phyloP scores from a whole-genome alignment of 2,329 filamentous ascomycete species.

The Trichoderma guizhouense region DNA sequence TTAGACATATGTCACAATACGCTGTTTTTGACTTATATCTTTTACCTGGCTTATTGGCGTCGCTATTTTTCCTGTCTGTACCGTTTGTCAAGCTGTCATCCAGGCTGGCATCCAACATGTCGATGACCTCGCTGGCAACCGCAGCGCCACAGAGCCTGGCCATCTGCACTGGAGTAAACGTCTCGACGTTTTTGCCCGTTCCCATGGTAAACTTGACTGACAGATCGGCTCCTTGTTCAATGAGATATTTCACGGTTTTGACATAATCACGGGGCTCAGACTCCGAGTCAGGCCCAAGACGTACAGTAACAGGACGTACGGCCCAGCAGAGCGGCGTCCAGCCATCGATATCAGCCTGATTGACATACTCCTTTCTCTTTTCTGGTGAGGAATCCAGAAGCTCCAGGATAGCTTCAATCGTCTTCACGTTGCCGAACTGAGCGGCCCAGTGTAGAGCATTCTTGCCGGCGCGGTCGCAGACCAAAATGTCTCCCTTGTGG shows the following conservation, averaged over 20 bases:
- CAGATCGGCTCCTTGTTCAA: neutral
- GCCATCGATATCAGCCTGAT: neutral
- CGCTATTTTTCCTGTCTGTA: neutral
- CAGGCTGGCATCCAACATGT: neutral
- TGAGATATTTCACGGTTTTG: neutral
- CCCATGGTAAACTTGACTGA: neutral
- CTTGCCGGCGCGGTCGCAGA: neutral
- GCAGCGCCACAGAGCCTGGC: neutral
- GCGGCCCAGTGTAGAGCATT: neutral
- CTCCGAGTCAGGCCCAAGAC: too few species aligned
- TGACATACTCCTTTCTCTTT: neutral
- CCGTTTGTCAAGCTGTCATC: neutral
- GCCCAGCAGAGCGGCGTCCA: neutral
- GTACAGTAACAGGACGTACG: neutral
- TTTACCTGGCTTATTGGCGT: neutral
- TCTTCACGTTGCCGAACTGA: neutral
- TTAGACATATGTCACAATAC: neutral
- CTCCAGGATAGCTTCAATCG: neutral
- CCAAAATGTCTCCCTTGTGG: neutral
- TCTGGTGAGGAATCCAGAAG: fast-evolving
- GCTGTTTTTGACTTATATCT: neutral
- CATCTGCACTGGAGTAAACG: neutral
- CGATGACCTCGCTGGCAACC: neutral
- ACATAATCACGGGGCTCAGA: neutral
- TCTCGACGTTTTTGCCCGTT: neutral